Percentiles rank a stretch among this genome's conserved stretches.
Evolutionary conservation across 306 rosid genomes (phyloP).

Genomic region (Medicago ruthenica): DNA sequence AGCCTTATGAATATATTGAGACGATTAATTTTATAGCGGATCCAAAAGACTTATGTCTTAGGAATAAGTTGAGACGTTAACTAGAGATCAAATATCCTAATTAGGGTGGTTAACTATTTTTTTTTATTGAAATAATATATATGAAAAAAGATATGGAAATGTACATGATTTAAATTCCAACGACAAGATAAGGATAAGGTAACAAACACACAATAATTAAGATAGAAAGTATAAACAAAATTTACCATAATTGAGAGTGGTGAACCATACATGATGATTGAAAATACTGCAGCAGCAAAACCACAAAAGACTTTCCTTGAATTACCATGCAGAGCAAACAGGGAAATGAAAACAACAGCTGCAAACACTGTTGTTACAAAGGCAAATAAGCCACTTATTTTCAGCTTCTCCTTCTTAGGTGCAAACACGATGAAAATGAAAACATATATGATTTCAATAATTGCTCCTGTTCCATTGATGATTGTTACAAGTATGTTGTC

Average conservation of each 20-base stretch:
- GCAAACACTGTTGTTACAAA: conserved; percentile 52
- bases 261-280: conserved; percentile 88
- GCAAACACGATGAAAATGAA: conserved; percentile 58
- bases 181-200: not conserved
- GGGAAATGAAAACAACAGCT: conserved; percentile 67
- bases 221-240: not conserved
- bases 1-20: too few species aligned
- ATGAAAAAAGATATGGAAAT: too few species aligned
- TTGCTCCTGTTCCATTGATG: conserved; percentile 76
- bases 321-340: conserved; percentile 59
- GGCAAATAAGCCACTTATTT: conserved; percentile 57
- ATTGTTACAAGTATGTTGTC: conserved; percentile 73
- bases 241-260: conserved; percentile 89
- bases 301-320: conserved; percentile 76
- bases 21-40: too few species aligned
- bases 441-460: conserved; percentile 67
- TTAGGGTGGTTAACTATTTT: too few species aligned
- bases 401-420: conserved; percentile 60
- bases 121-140: too few species aligned
- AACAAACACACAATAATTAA: not conserved
- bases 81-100: too few species aligned
- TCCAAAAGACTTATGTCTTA: too few species aligned
- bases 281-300: conserved; percentile 65
- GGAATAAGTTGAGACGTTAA: too few species aligned
- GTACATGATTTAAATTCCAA: not conserved